These are phyloP conservation scores for Alternaria consortialis DNA, from an alignment of 2,329 filamentous ascomycete species.

Conservation along the genomic window DNA sequence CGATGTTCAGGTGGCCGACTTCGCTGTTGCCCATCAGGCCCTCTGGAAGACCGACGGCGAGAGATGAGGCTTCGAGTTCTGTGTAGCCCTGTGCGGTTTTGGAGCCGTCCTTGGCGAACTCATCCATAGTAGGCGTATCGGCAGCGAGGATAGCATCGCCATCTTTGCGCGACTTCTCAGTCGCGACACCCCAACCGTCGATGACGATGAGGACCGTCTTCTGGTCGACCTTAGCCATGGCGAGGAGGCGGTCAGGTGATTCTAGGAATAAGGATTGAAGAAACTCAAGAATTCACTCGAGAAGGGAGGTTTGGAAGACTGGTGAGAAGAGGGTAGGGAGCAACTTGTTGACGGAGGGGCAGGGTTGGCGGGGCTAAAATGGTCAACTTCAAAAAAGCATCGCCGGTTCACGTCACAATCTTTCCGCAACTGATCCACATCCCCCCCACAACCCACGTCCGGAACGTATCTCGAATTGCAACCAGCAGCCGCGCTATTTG, in stretches of 20 bases:
- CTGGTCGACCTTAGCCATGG: slow-evolving; percentile 73
- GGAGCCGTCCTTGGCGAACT: slow-evolving; percentile 71
- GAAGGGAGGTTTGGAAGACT: background rate
- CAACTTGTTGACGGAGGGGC: slow-evolving; percentile 37
- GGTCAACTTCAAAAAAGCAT: slow-evolving; percentile 23
- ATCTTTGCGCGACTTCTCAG: slow-evolving; percentile 79
- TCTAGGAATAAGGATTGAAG: background rate
- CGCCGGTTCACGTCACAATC: slow-evolving; percentile 33
- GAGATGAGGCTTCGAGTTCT: slow-evolving; percentile 92
- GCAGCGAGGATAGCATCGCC: slow-evolving; percentile 96
- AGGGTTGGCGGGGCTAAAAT: slow-evolving; percentile 32
- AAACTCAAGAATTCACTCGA: background rate
- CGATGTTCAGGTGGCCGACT: slow-evolving; percentile 98
- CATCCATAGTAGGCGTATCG: slow-evolving; percentile 94
- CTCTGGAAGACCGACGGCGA: slow-evolving; percentile 94
- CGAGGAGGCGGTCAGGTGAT: slow-evolving; percentile 42
- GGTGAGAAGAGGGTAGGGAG: slow-evolving; percentile 15
- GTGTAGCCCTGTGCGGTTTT: slow-evolving; percentile 85
- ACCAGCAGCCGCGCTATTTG: slow-evolving; percentile 16
- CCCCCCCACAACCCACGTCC: slow-evolving; percentile 35
- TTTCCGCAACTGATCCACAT: slow-evolving; percentile 18
- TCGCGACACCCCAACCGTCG: slow-evolving; percentile 95
- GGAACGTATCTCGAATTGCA: slow-evolving; percentile 26
- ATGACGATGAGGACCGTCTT: slow-evolving; percentile 88
- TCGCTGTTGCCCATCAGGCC: slow-evolving; percentile 99